Base-by-base conservation (phyloP, 176 grass and related monocot genomes). In the Rhynchospora pubera region DNA sequence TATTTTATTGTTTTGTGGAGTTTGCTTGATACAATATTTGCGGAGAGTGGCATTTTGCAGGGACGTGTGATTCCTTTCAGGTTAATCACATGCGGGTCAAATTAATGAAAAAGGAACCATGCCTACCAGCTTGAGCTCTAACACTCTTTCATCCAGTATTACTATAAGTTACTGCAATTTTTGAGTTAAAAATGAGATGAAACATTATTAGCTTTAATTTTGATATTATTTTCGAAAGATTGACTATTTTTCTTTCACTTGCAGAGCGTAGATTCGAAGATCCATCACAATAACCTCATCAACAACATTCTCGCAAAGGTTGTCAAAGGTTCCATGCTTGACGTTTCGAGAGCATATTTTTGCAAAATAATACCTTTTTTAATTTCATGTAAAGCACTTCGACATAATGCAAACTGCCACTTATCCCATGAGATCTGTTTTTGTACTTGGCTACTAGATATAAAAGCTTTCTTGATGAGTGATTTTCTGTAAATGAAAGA, bases 251-350 rank as follows among this genome's bases (percentile, higher is more conserved):
- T 48, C 1, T 66, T 64, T 82, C 22, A 47, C 66, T 91, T 94
- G 69, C 92, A 98, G 95, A 89, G 95, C 46, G 58, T 98, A 88
- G 95, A 98, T 86, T 98, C 95, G 45, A 98, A 98, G 95, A 98
- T 98, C 82, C 95, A 98, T 87, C 95, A 98, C 92, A 98, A 98
- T 87, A 98, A 98, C 88, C 90, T 98, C 62, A 94, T 98, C 85
- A 98, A 98, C 85, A 98, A 98, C 70, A 98, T 98, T 82, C 87
- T 98, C 82, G 95, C 95, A 24, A 98, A 98, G 95, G 95, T 98
- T 79, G 28, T 63, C 61, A 51, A 44, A 39, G 74, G 63, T 63
- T 80, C 79, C 9, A 43, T 53, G 30, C 11, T 0, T 10, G 34
- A 75, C 44, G 16, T 53, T 65, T 78, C 53, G 23, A 55, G 23